phyloP scores from a whole-genome alignment of 305 asterid genomes.

The Fraxinus latifolia region DNA sequence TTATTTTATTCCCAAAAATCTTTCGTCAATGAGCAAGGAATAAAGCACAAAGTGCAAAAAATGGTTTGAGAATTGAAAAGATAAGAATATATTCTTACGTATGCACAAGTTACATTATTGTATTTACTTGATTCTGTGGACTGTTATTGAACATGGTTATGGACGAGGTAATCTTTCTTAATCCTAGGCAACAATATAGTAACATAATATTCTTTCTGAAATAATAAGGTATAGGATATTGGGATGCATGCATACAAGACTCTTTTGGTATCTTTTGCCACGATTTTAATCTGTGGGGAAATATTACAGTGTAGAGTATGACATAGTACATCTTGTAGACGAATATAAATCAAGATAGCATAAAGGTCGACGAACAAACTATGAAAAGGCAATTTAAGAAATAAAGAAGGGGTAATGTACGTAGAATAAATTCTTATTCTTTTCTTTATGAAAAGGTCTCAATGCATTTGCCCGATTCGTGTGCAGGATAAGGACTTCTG shows the following conservation, averaged over 20 bases:
- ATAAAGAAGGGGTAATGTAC: not conserved
- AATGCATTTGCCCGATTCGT: not conserved
- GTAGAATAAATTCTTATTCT: not conserved
- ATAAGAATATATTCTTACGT: constrained; percentile 28
- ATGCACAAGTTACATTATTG: constrained; percentile 13
- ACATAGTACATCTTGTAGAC: not conserved
- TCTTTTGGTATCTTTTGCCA: not conserved
- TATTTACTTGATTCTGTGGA: constrained; percentile 21
- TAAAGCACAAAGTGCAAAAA: constrained; percentile 30
- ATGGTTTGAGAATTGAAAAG: constrained; percentile 8
- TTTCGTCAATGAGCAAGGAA: constrained; percentile 19
- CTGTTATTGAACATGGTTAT: not conserved
- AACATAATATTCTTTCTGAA: not conserved
- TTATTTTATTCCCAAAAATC: constrained; percentile 31
- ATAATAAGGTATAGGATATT: not conserved
- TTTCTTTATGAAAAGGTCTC: not conserved
- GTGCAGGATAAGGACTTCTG: not conserved
- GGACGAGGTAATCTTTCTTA: not conserved
- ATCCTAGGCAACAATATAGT: not conserved
- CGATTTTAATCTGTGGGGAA: not conserved
- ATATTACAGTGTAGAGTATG: not conserved
- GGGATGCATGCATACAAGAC: not conserved
- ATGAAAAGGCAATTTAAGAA: not conserved
- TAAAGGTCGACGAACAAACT: not conserved
- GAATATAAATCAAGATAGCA: not conserved